These are phyloP conservation scores for Trichoderma sp. DNA, from an alignment of 2,329 filamentous ascomycete genomes.

Conservation along the genomic window DNA sequence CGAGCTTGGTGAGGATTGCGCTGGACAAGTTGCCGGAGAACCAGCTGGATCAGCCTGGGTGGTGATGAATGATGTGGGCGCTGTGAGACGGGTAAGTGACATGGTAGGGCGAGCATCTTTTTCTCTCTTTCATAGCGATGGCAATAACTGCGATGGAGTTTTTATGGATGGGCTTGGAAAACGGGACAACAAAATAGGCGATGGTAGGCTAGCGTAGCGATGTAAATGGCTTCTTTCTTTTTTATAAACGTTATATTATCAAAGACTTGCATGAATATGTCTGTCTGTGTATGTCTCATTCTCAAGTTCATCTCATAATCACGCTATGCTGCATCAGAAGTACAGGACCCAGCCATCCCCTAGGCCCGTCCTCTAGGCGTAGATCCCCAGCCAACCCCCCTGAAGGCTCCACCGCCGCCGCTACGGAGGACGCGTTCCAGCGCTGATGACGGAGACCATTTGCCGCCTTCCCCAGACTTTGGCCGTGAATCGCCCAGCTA, in stretches of 20 bases:
- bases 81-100: not conserved
- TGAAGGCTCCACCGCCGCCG: slow-evolving; percentile 5
- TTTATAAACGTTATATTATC: not conserved
- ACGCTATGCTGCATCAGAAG: not conserved
- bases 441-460: not conserved
- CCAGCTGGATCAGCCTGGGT: not conserved
- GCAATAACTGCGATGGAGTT: not conserved
- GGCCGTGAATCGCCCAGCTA: not conserved
- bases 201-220: not conserved
- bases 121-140: not conserved
- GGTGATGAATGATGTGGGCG: not conserved
- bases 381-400: slow-evolving; percentile 1
- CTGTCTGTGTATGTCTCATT: too few species aligned
- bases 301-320: not conserved
- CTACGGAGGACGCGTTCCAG: slow-evolving; percentile 5
- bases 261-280: not conserved
- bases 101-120: not conserved
- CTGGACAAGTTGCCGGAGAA: not conserved
- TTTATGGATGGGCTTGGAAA: not conserved
- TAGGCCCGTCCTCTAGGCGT: not conserved
- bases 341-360: not conserved
- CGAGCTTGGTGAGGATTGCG: slow-evolving; percentile 17
- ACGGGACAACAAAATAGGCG: not conserved
- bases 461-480: slow-evolving; percentile 5
- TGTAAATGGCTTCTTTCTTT: not conserved